Conservation (phyloP, 768 basidiomycete genomes). For the Hebeloma cylindrosporum region DNA sequence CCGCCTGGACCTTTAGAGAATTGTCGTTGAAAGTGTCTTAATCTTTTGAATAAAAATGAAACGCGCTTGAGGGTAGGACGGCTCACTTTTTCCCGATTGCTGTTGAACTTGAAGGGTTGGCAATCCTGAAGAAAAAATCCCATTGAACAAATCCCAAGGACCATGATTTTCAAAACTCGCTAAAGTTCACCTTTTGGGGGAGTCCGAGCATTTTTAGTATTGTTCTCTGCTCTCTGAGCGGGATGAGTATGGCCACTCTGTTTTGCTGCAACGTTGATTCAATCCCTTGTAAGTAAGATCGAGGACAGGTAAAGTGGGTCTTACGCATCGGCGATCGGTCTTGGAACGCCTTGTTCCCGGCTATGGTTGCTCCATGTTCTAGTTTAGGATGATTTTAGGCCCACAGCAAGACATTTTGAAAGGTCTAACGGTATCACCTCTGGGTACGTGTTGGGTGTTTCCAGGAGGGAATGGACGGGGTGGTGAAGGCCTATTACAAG, state of each 20-base stretch:
- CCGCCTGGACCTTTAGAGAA: constrained; percentile 15
- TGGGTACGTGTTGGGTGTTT: constrained; percentile 9
- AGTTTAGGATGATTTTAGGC: constrained; percentile 12
- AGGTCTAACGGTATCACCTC: constrained; percentile 7
- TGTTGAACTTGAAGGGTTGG: constrained; percentile 14
- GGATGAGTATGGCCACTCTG: constrained; percentile 13
- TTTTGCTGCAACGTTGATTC: constrained; percentile 15
- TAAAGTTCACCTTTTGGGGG: constrained; percentile 14
- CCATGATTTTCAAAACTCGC: constrained; percentile 11
- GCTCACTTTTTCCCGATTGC: constrained; percentile 14
- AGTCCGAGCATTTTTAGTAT: constrained; percentile 14
- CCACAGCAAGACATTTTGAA: constrained; percentile 13
- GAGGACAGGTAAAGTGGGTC: constrained; percentile 12
- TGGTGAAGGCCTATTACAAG: constrained; percentile 13
- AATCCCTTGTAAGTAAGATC: constrained; percentile 13
- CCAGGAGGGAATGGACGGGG: constrained; percentile 15
- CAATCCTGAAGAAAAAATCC: constrained; percentile 10
- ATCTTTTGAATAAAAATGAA: constrained; percentile 13
- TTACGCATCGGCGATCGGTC: constrained; percentile 13
- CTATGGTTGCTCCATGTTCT: constrained; percentile 13
- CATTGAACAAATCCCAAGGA: constrained; percentile 10
- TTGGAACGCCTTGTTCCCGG: constrained; percentile 16
- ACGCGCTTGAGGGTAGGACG: constrained; percentile 10
- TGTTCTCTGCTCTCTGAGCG: constrained; percentile 14
- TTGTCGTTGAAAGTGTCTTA: constrained; percentile 11